Conservation (phyloP, 169 alveolate genomes). For the Eimeria praecox region DNA sequence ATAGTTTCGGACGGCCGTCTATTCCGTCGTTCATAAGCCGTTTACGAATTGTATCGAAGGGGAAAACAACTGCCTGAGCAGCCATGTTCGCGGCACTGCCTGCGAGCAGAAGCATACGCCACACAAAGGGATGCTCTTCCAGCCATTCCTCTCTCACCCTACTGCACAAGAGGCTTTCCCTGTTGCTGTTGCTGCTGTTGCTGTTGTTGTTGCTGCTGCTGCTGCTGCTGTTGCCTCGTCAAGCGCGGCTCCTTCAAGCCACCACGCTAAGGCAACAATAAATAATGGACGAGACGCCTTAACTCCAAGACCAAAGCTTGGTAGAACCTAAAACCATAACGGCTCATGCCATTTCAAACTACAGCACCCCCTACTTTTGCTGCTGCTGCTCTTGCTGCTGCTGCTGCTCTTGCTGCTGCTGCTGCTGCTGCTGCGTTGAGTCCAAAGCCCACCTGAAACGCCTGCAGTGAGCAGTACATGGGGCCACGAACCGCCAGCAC, state of each 20-base stretch:
- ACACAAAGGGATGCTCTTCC: not conserved
- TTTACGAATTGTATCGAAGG: conserved; percentile 93
- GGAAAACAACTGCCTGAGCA: conserved; percentile 85
- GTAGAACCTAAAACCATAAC: not conserved
- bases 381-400: not conserved
- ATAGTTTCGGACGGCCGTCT: conserved; percentile 88
- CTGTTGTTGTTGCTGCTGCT: not conserved
- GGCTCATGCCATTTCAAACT: not conserved
- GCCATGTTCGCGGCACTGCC: conserved; percentile 85
- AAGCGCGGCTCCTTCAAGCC: not conserved
- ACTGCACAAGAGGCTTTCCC: not conserved
- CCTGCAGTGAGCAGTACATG: conserved; percentile 52
- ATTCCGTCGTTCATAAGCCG: conserved; percentile 93
- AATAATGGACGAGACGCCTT: not conserved
- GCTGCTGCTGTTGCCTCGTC: not conserved
- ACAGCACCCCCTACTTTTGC: not conserved
- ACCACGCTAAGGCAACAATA: not conserved
- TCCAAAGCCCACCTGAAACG: conserved; percentile 24
- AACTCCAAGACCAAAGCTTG: not conserved
- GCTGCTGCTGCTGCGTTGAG: conserved; percentile 20
- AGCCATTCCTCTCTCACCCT: not conserved
- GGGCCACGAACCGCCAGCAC: conserved; percentile 61
- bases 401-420: not conserved
- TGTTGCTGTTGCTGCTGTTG: not conserved
- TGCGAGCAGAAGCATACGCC: not conserved